Percentiles rank a stretch among this genome's conserved stretches.
These are phyloP conservation scores for Phanerochaete carnosa DNA, from an alignment of 768 basidiomycete species.

Conservation along the genomic window DNA sequence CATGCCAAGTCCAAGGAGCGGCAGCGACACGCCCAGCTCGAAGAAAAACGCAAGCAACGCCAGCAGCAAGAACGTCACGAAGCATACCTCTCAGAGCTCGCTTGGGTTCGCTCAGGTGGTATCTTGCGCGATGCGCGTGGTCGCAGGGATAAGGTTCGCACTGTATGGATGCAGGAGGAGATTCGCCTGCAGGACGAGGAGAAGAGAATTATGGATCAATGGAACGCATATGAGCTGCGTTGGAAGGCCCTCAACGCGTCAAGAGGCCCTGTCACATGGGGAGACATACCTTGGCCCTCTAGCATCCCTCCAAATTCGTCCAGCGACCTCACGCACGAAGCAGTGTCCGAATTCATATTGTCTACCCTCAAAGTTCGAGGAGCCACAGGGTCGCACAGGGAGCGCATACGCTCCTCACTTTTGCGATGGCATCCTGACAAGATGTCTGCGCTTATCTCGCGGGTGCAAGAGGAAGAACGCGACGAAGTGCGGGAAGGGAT, in stretches of 20 bases:
- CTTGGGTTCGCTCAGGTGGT: constrained; percentile 60
- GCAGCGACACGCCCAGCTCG: neutral
- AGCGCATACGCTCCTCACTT: constrained; percentile 55
- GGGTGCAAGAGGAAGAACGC: constrained; percentile 42
- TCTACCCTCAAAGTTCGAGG: constrained; percentile 40
- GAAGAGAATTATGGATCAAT: constrained; percentile 32
- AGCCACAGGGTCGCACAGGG: constrained; percentile 40
- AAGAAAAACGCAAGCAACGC: constrained; percentile 19
- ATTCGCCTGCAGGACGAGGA: constrained; percentile 43
- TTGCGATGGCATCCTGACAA: constrained; percentile 73
- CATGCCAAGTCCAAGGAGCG: neutral
- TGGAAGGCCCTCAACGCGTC: constrained; percentile 43
- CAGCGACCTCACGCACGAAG: constrained; percentile 34
- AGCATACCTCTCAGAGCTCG: constrained; percentile 47
- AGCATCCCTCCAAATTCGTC: constrained; percentile 11
- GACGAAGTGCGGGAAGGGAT: constrained; percentile 45
- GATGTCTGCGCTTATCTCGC: constrained; percentile 40
- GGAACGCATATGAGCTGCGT: constrained; percentile 51
- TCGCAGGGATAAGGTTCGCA: constrained; percentile 47
- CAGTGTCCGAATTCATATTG: constrained; percentile 50
- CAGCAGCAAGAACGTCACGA: constrained; percentile 37
- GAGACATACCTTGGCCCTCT: constrained; percentile 65
- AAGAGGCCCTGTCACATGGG: constrained; percentile 35
- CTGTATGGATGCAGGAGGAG: constrained; percentile 45
- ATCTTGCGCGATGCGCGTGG: constrained; percentile 49